Percentiles rank a stretch among this genome's conserved stretches.
Conservation (phyloP, 148 eudicot genomes). For the Spergularia marina region DNA sequence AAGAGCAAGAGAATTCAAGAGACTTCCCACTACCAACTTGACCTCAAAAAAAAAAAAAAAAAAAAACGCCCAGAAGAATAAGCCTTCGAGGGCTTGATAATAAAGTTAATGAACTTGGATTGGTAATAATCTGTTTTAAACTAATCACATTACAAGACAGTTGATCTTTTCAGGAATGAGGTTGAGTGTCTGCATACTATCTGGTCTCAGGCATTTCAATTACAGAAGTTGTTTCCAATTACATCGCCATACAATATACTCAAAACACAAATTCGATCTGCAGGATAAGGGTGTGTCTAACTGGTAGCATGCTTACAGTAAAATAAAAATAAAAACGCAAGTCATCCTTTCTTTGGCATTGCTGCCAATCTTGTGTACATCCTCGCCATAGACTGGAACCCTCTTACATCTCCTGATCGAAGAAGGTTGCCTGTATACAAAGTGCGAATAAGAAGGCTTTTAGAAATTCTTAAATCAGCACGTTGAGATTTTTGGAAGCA, state of each 20-base stretch:
- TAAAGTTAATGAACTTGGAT: too few relatives aligned
- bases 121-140: too few relatives aligned
- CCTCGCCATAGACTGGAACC: slow-evolving; percentile 76
- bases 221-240: too few relatives aligned
- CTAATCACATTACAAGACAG: too few relatives aligned
- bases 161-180: too few relatives aligned
- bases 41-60: too few relatives aligned
- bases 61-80: too few relatives aligned
- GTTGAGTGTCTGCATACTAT: too few relatives aligned
- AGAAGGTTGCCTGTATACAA: slow-evolving; percentile 56
- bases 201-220: too few relatives aligned
- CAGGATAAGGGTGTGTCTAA: neutral
- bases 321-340: neutral
- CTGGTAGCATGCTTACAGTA: neutral
- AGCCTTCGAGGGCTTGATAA: too few relatives aligned
- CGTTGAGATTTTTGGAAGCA: neutral
- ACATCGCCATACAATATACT: neutral
- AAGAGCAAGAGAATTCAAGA: too few relatives aligned
- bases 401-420: slow-evolving; percentile 70
- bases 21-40: too few relatives aligned
- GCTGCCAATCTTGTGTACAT: slow-evolving; percentile 81
- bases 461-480: neutral
- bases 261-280: neutral
- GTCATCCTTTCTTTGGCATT: slow-evolving; percentile 73
- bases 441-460: neutral